Evolutionary conservation across 106 monocot species (phyloP).

Genomic region (Allium cepa): DNA sequence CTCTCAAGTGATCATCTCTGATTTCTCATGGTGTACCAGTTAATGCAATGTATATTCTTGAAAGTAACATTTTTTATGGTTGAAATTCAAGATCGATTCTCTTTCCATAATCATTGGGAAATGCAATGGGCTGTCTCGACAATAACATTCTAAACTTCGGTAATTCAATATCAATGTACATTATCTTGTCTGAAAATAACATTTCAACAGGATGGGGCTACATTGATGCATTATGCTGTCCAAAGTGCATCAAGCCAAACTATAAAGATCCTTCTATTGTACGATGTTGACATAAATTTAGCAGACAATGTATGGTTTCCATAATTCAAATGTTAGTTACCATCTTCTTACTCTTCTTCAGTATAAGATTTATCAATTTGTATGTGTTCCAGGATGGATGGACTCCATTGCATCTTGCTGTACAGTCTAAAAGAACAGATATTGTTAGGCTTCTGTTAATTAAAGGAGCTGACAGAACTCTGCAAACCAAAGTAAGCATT

Average conservation of each 20-base stretch:
- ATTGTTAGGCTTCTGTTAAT: constrained; percentile 78
- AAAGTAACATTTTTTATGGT: too few species aligned
- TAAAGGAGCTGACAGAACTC: constrained; percentile 75
- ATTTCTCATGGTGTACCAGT: too few species aligned
- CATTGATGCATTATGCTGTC: constrained; percentile 92
- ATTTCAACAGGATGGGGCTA: constrained; percentile 79
- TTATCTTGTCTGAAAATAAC: too few species aligned
- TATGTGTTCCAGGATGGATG: constrained; percentile 72
- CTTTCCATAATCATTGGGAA: too few species aligned
- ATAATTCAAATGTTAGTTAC: not conserved
- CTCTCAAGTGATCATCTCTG: too few species aligned
- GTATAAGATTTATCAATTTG: too few species aligned
- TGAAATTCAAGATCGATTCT: too few species aligned
- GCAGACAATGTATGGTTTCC: constrained; percentile 60
- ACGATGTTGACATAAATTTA: constrained; percentile 87
- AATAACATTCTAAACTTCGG: too few species aligned
- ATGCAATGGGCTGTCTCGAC: too few species aligned
- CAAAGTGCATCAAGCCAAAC: constrained; percentile 69
- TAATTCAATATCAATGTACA: too few species aligned
- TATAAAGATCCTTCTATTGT: constrained; percentile 83
- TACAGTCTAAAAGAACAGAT: constrained; percentile 82
- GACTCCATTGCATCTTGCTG: constrained; percentile 98
- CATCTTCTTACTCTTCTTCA: constrained; percentile 1
- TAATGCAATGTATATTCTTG: too few species aligned
- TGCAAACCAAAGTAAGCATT: constrained; percentile 58